Evolutionary conservation across 139 green algal species (phyloP), one percentile per base, ranked within the genome.

Genomic region (Chlamydomonas sphaeroides): DNA sequence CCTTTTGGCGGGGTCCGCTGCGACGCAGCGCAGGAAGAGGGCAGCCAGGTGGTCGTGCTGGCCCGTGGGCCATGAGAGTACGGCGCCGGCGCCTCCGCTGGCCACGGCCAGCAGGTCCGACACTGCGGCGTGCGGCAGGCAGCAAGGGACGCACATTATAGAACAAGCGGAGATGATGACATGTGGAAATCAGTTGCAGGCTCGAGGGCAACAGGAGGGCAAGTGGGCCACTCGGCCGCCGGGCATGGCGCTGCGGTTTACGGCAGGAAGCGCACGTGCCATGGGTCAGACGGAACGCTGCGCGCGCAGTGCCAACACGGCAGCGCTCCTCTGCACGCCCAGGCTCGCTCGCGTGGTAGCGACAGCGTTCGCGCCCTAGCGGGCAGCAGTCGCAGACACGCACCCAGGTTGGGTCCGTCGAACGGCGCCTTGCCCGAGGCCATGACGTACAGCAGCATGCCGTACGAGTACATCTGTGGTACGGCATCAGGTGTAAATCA

Each of bases 361-460:
- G n/a, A n/a, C n/a, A n/a, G n/a, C n/a, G n/a, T n/a, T n/a, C n/a
- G n/a, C n/a, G n/a, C n/a, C n/a, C n/a, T n/a, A n/a, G n/a, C n/a
- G n/a, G n/a, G n/a, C n/a, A n/a, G n/a, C n/a, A n/a, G n/a, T n/a
- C n/a, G n/a, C n/a, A n/a, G n/a, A n/a, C 49, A 36, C 69, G 49
- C 49, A 78, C 69, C 32, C 69, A 65, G 49, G 33, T 78, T 33
- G 21, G 49, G 33, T 8, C 33, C 49, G 3, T 35, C 20, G 36
- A 57, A 79, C 20, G 71, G 71, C 71, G 65, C 45, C 71, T 68
- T 28, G 25, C 71, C 71, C 25, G 53, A 35, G 36, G 71, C 71
- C 71, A 68, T 68, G 5, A 79, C 36, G 53, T 68, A 79, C 71
- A 79, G 71, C 71, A 79, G 53, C 53, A 79, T 79, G 51, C 71